These are phyloP conservation scores for Eutrema salsugineum DNA, from an alignment of 441 rosid genomes.

Conservation along the genomic window DNA sequence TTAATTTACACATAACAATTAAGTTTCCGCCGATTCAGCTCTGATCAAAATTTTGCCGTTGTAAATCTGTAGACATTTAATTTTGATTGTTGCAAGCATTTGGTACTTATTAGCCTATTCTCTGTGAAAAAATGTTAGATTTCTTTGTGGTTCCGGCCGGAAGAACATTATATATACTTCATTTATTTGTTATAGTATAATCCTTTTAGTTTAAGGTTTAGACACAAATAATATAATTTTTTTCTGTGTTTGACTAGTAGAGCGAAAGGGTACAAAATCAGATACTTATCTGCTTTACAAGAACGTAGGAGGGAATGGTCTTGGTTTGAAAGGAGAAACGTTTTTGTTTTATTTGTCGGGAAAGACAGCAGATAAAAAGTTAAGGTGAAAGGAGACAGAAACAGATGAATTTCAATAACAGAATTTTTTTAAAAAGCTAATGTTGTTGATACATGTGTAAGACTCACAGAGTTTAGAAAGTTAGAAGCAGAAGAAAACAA, in stretches of 20 bases:
- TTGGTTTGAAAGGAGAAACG: constrained; percentile 11
- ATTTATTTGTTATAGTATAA: too few relatives aligned
- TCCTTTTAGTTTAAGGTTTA: neutral
- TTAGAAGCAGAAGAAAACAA: neutral
- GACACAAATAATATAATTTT: neutral
- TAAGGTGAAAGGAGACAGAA: constrained; percentile 5
- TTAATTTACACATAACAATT: too few relatives aligned
- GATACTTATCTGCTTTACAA: neutral
- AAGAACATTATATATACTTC: too few relatives aligned
- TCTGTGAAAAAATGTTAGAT: neutral
- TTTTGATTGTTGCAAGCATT: too few relatives aligned
- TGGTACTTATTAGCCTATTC: too few relatives aligned
- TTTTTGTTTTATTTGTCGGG: constrained; percentile 10
- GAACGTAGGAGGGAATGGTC: neutral
- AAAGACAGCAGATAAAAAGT: constrained; percentile 23
- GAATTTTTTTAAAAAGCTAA: neutral
- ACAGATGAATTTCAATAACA: neutral
- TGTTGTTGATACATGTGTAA: neutral
- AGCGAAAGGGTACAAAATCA: neutral
- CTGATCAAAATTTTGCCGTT: neutral
- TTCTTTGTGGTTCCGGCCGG: too few relatives aligned
- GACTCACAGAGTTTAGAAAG: neutral
- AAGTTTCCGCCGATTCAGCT: too few relatives aligned
- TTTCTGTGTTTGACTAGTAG: too few relatives aligned
- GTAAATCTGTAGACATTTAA: neutral